phyloP scores from a whole-genome alignment of 75 land plant species.

The Adiantum capillusveneris region DNA sequence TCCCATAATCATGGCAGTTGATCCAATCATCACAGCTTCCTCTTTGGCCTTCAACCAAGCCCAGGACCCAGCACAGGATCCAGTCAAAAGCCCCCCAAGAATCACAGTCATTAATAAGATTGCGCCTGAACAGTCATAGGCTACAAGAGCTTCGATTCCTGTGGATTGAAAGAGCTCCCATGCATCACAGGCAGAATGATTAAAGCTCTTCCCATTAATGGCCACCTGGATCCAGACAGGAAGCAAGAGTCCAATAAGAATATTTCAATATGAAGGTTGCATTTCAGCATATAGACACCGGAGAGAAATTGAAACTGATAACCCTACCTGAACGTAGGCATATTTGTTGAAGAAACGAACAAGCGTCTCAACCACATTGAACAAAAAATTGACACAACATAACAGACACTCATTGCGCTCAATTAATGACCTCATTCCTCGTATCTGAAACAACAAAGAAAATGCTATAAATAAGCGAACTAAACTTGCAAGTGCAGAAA shows the following conservation, averaged over 20 bases:
- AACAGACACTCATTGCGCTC: constrained; percentile 81
- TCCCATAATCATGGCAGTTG: constrained; percentile 82
- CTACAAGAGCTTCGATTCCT: constrained; percentile 81
- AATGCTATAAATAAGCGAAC: background rate
- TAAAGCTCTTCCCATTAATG: constrained; percentile 67
- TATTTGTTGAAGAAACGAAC: constrained; percentile 91
- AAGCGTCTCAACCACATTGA: constrained; percentile 75
- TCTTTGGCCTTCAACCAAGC: constrained; percentile 48
- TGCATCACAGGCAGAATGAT: constrained; percentile 83
- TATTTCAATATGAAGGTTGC: background rate
- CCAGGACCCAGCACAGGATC: constrained; percentile 73
- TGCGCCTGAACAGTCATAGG: constrained; percentile 92
- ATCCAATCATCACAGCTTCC: constrained; percentile 60
- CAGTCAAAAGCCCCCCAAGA: constrained; percentile 73
- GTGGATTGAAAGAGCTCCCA: constrained; percentile 95
- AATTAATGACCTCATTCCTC: constrained; percentile 83
- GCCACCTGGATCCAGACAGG: constrained; percentile 49
- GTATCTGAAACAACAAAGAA: constrained; percentile 35
- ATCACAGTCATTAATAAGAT: constrained; percentile 74
- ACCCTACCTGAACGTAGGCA: constrained; percentile 79
- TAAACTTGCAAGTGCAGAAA: background rate
- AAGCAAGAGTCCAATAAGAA: background rate
- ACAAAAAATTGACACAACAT: constrained; percentile 81
- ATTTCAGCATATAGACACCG: background rate
- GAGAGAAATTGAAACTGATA: background rate